These are phyloP conservation scores for Spizellomyces punctatus DNA, from an alignment of 192 early-diverging fungal species.

Conservation along the genomic window DNA sequence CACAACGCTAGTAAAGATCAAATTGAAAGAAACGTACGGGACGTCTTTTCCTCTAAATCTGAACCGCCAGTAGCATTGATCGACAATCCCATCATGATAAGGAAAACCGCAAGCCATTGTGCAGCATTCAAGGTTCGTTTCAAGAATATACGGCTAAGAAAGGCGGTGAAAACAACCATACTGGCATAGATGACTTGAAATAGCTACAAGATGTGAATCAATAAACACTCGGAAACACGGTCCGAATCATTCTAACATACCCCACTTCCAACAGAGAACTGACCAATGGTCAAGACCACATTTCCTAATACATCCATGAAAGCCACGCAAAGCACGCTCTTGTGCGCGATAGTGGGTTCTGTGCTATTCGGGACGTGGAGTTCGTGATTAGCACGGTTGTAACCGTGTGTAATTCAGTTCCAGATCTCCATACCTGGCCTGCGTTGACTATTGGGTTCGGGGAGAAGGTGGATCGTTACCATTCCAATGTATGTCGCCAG, in stretches of 20 bases:
- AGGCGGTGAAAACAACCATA: slow-evolving; percentile 46
- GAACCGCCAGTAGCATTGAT: slow-evolving; percentile 30
- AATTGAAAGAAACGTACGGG: neutral
- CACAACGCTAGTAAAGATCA: neutral
- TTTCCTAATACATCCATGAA: slow-evolving; percentile 37
- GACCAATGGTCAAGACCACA: slow-evolving; percentile 33
- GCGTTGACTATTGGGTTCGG: slow-evolving; percentile 6
- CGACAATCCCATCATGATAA: slow-evolving; percentile 44
- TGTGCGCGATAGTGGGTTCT: slow-evolving; percentile 11
- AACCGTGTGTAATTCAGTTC: neutral
- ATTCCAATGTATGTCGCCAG: slow-evolving; percentile 39
- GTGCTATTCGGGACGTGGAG: slow-evolving; percentile 3
- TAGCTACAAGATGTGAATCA: slow-evolving; percentile 2
- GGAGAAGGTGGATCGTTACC: slow-evolving; percentile 26
- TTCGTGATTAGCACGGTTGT: neutral
- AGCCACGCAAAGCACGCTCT: slow-evolving; percentile 19
- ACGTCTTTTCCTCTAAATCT: neutral
- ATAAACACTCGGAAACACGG: neutral
- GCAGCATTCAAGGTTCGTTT: slow-evolving; percentile 10
- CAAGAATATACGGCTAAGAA: slow-evolving; percentile 34
- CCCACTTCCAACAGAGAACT: slow-evolving; percentile 37
- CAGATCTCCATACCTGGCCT: neutral
- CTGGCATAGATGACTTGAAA: slow-evolving; percentile 48
- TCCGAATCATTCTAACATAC: slow-evolving; percentile 1
- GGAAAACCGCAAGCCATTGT: slow-evolving; percentile 40